Percentiles rank a stretch among this genome's conserved stretches.
These are phyloP conservation scores for Cetradonia linearis DNA, from an alignment of 495 filamentous ascomycete species.

Conservation along the genomic window DNA sequence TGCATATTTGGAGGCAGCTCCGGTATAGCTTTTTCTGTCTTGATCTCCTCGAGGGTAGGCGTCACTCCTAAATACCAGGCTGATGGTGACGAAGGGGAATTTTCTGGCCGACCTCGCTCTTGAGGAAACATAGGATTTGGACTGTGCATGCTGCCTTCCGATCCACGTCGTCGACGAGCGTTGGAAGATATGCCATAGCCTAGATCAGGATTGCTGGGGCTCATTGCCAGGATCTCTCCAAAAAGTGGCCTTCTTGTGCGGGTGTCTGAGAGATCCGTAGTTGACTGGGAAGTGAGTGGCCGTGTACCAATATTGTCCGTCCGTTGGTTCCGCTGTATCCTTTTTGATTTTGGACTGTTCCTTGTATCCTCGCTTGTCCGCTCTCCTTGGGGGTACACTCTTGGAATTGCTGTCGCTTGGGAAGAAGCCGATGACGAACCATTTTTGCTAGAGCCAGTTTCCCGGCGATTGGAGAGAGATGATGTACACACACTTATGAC, in stretches of 20 bases:
- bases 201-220: constrained; percentile 31
- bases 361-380: constrained; percentile 15
- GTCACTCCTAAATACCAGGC: constrained; percentile 45
- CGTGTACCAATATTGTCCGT: constrained; percentile 6
- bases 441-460: not conserved
- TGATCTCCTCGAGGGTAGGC: constrained; percentile 40
- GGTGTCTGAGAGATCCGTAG: constrained; percentile 22
- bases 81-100: constrained; percentile 43
- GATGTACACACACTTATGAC: constrained; percentile 25
- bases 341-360: constrained; percentile 17
- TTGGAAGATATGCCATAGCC: constrained; percentile 35
- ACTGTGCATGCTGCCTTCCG: constrained; percentile 44
- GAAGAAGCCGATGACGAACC: not conserved
- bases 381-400: constrained; percentile 17
- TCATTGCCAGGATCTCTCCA: constrained; percentile 39
- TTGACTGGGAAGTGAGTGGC: constrained; percentile 26
- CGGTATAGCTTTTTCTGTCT: constrained; percentile 27
- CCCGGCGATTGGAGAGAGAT: constrained; percentile 22
- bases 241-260: constrained; percentile 37
- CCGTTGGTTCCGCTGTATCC: constrained; percentile 12
- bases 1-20: constrained; percentile 28
- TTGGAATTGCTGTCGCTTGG: constrained; percentile 2
- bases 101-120: constrained; percentile 26
- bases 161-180: constrained; percentile 38
- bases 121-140: constrained; percentile 41